Conservation (phyloP, 75 land plant species). For the Cupressus sempervirens region DNA sequence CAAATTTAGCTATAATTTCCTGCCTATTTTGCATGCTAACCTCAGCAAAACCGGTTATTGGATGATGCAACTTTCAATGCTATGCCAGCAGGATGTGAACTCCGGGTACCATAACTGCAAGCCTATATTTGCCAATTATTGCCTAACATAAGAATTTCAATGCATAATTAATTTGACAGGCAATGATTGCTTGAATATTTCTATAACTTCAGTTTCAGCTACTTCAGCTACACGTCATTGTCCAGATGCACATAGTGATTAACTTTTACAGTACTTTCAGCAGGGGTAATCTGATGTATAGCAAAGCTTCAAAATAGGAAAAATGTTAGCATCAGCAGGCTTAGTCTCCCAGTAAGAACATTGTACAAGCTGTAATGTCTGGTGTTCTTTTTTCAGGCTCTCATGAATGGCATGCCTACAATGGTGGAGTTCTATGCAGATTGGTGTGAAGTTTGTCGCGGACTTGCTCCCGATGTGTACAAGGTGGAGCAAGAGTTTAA, state of each 20-base stretch:
- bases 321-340: background rate
- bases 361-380: background rate
- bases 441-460: slow-evolving; percentile 99
- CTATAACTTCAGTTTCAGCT: background rate
- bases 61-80: background rate
- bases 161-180: background rate
- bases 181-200: background rate
- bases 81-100: background rate
- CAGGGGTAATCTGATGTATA: background rate
- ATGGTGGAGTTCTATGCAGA: slow-evolving; percentile 97
- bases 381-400: slow-evolving; percentile 52
- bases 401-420: slow-evolving; percentile 88
- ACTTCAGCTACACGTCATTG: background rate
- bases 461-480: slow-evolving; percentile 90
- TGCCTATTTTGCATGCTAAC: background rate
- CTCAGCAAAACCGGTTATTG: background rate
- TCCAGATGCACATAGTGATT: background rate
- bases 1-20: background rate
- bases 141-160: background rate
- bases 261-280: background rate
- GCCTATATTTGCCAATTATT: background rate
- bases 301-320: background rate
- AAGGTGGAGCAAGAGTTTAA: slow-evolving; percentile 84
- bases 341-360: background rate
- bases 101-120: background rate